Conservation (phyloP, 2,329 filamentous ascomycete species). For the Fusarium redolens region DNA sequence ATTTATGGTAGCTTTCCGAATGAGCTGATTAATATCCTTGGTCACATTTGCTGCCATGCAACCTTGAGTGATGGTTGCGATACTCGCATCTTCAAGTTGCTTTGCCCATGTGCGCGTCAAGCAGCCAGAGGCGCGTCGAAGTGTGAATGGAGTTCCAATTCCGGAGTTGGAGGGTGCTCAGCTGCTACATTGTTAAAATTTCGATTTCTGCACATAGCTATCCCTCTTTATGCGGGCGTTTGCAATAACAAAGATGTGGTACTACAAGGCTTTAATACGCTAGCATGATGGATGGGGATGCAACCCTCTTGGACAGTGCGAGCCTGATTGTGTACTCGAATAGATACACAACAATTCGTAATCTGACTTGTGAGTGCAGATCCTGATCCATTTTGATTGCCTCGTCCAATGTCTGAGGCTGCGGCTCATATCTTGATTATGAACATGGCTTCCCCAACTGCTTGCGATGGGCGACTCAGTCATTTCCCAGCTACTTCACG, state of each 20-base stretch:
- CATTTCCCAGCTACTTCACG: background rate
- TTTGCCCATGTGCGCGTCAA: background rate
- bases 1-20: background rate
- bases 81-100: fast-evolving
- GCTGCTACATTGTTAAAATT: background rate
- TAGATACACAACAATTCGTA: background rate
- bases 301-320: background rate
- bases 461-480: background rate
- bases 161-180: background rate
- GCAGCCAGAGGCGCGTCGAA: too few relatives aligned
- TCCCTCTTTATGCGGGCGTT: background rate
- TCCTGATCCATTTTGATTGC: background rate
- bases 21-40: background rate
- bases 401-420: background rate
- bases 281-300: background rate
- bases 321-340: background rate
- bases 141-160: background rate
- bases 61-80: background rate
- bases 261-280: background rate
- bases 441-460: background rate
- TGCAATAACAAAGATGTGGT: fast-evolving
- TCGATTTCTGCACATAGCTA: fast-evolving
- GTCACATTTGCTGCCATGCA: background rate
- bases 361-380: background rate
- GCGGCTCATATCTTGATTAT: background rate